Conservation (phyloP, 768 basidiomycete genomes). For the Rickenella mellea region DNA sequence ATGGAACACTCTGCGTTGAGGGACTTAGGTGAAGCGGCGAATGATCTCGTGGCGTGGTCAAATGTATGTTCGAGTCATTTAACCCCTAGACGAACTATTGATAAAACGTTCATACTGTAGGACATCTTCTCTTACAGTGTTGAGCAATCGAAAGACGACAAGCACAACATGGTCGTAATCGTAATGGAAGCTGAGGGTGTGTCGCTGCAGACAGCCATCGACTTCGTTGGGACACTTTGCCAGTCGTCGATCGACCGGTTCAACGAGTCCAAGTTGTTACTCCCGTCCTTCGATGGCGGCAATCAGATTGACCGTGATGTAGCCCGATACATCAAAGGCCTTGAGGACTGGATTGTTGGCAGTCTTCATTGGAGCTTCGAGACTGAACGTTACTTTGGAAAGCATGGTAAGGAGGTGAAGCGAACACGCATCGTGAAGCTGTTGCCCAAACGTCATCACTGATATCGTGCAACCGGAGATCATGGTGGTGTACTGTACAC, state of each 20-base stretch:
- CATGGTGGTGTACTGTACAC: no score
- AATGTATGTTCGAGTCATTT: constrained; percentile 44
- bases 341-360: constrained; percentile 74
- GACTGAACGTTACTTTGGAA: constrained; percentile 65
- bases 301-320: constrained; percentile 56
- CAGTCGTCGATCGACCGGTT: constrained; percentile 66
- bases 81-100: not conserved
- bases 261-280: constrained; percentile 26
- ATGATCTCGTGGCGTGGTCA: constrained; percentile 80
- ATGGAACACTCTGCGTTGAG: constrained; percentile 65
- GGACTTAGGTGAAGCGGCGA: constrained; percentile 63
- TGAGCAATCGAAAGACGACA: constrained; percentile 74
- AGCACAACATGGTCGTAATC: constrained; percentile 77
- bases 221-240: constrained; percentile 71
- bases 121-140: constrained; percentile 83
- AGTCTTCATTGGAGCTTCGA: constrained; percentile 74
- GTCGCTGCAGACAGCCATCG: constrained; percentile 63
- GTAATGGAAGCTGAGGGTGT: constrained; percentile 67
- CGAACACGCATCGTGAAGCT: constrained; percentile 45
- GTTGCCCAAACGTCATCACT: constrained; percentile 34
- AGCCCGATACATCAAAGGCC: constrained; percentile 52
- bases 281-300: constrained; percentile 58
- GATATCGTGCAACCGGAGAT: no score
- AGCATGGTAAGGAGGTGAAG: constrained; percentile 46
- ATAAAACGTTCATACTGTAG: constrained; percentile 25